Conservation (phyloP, 345 rosid genomes). For the Pistacia integerrima region DNA sequence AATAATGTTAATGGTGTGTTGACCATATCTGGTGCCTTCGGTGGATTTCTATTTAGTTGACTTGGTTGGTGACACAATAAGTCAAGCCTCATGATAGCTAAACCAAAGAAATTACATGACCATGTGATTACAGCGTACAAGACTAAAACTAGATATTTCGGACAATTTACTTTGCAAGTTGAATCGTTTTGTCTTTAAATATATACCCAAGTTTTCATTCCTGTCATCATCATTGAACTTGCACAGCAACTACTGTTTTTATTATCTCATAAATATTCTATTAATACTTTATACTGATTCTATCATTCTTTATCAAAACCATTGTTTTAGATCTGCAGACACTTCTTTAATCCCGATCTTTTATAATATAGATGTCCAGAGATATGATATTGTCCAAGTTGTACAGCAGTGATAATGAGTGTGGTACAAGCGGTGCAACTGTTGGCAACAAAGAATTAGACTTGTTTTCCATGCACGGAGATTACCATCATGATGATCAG, state of each 20-base stretch:
- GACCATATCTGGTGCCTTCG: neutral
- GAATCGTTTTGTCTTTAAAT: no score
- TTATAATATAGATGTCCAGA: no score
- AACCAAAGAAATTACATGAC: no score
- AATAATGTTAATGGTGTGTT: neutral
- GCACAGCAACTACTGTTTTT: neutral
- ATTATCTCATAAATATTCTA: neutral
- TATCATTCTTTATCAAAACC: no score
- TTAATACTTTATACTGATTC: no score
- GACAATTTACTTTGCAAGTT: no score
- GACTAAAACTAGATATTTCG: no score
- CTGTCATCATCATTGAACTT: neutral
- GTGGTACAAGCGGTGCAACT: neutral
- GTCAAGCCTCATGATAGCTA: neutral
- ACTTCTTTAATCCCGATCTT: no score
- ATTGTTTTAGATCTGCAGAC: no score
- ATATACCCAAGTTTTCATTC: no score
- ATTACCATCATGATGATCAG: neutral
- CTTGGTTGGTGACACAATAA: neutral
- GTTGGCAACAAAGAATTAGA: slow-evolving; percentile 13
- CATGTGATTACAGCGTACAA: no score
- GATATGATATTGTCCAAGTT: neutral
- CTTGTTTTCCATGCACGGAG: slow-evolving; percentile 23
- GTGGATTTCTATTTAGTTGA: neutral
- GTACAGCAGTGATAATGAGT: neutral